Evolutionary conservation across 2,329 filamentous ascomycete genomes (phyloP), one percentile per base, ranked within the genome.

Genomic region (Magnaporthiopsis poae): DNA sequence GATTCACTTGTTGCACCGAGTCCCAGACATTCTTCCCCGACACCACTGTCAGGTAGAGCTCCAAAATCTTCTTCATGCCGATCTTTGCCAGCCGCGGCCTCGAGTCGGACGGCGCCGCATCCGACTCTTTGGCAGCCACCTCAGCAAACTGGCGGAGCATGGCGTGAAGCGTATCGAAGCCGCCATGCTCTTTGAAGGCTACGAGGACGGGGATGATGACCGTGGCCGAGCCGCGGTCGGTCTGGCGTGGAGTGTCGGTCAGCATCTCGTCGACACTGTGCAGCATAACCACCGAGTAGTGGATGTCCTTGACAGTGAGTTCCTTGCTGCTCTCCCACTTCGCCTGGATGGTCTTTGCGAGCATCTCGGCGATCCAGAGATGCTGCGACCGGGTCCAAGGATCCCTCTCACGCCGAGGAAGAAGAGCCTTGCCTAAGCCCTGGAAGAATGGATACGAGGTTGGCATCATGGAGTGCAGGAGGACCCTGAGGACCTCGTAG

Each of bases 381-480:
- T 89, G 86, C 66, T 82, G 80, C 65, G 80, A 78, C 69, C 85
- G 77, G 66, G 81, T 72, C 70, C 81, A 88, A 2, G 79, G 72
- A 71, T 97, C 92, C 35, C 86, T 82, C 69, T 87, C 87, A 64
- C 92, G 87, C 67, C 91, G 90, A 61, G 87, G 86, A 4, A 96
- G 82, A 29, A 98, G 80, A 21, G 90, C 86, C 75, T 92, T 95
- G 15, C 94, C 94, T 61, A 98, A 80, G 1, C 88, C 89, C 73
- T 96, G 91, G 74, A 96, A 90, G 71, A 98, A 90, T 0, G 90
- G 88, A 25, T 91, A 90, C n/a, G 93, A 89, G 3, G 89, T 88
- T 11, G 88, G 87, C 29, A 93, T 88, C 71, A 96, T 85, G 46
- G 91, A 88, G 72, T 90, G 89, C 15, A 98, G 82, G 13, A 98